These are phyloP conservation scores for Symbiotaphrina buchneri DNA, from an alignment of 495 filamentous ascomycete species.

Conservation along the genomic window DNA sequence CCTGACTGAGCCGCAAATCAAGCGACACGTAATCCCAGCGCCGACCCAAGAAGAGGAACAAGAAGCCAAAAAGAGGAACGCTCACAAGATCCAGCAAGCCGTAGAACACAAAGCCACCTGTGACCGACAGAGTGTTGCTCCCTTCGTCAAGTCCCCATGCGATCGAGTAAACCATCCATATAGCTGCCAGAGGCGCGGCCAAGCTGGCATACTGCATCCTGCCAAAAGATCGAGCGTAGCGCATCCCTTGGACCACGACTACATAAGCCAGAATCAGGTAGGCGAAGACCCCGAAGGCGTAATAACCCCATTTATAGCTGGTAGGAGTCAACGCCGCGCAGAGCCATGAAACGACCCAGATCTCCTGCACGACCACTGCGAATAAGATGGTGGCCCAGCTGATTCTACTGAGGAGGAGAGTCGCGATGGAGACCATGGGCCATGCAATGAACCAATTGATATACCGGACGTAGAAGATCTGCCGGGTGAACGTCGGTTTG, in stretches of 20 bases:
- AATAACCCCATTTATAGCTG: slow-evolving; percentile 40
- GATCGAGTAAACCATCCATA: slow-evolving; percentile 48
- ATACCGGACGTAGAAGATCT: slow-evolving; percentile 54
- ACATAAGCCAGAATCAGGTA: slow-evolving; percentile 33
- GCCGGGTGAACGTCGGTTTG: slow-evolving; percentile 22
- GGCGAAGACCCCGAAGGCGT: slow-evolving; percentile 34
- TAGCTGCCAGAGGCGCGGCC: slow-evolving; percentile 25
- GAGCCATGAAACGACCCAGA: slow-evolving; percentile 42
- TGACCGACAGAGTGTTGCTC: slow-evolving; percentile 39
- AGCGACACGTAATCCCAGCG: not conserved
- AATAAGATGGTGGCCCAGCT: slow-evolving; percentile 41
- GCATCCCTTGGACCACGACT: slow-evolving; percentile 25
- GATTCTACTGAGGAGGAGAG: slow-evolving; percentile 39
- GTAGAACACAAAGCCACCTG: slow-evolving; percentile 46
- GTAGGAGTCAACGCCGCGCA: slow-evolving; percentile 33
- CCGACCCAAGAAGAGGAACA: slow-evolving; percentile 15
- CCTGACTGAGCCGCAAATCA: too few relatives aligned
- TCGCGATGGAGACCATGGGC: slow-evolving; percentile 29
- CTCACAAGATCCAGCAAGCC: slow-evolving; percentile 39
- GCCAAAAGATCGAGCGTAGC: slow-evolving; percentile 28
- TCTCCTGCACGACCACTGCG: slow-evolving; percentile 32
- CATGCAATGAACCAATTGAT: slow-evolving; percentile 37
- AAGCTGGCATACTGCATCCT: slow-evolving; percentile 25
- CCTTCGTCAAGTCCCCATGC: slow-evolving; percentile 45
- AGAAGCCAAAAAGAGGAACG: slow-evolving; percentile 28